Base-by-base conservation (phyloP, 148 eudicot species). In the Vaccinium myrtillus region DNA sequence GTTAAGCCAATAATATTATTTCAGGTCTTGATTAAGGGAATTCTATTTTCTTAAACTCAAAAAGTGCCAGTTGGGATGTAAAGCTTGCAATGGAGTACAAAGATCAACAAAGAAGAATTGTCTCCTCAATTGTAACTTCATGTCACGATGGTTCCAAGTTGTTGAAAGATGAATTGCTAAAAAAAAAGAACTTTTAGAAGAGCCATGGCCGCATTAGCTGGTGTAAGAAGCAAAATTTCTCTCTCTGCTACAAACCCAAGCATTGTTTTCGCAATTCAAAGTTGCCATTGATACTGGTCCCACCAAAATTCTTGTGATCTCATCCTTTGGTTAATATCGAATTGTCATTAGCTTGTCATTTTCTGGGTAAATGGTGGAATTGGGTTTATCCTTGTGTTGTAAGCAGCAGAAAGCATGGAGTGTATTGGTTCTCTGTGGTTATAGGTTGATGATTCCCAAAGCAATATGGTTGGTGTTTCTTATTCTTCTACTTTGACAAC, bases 71-170 rank as follows among this genome's bases (percentile, higher is more conserved):
- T 81, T 93, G 97, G 98, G 98, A 96, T 89, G 95, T 96, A 46
- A 90, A 93, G 88, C 90, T 96, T 83, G 98, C 97, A 67, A 48
- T 89, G 86, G 83, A 86, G 39, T 94, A 85, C 92, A 94, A 92
- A 83, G 91, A 87, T 82, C 75, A 83, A 58, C 97, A 94, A 82
- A 89, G 92, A 85, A 81, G 79, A 82, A 93, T 95, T 0, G 80
- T 94, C 50, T 89, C 96, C 19, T 96, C 99, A 19, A 81, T 95
- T 82, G 32, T 91, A 80, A 75, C 86, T 48, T 93, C 98, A 0
- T 96, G 95, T 80, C 11, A 70, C 48, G 53, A 86, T 65, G 95
- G 98, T 59, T 80, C 81, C 54, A 77, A 81, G 87, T 84, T 86
- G 91, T 88, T 91, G 83, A 83, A 89, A 81, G 8, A 51, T 53